phyloP scores from a whole-genome alignment of 2,329 filamentous ascomycete genomes.

The Phialophora expanda region DNA sequence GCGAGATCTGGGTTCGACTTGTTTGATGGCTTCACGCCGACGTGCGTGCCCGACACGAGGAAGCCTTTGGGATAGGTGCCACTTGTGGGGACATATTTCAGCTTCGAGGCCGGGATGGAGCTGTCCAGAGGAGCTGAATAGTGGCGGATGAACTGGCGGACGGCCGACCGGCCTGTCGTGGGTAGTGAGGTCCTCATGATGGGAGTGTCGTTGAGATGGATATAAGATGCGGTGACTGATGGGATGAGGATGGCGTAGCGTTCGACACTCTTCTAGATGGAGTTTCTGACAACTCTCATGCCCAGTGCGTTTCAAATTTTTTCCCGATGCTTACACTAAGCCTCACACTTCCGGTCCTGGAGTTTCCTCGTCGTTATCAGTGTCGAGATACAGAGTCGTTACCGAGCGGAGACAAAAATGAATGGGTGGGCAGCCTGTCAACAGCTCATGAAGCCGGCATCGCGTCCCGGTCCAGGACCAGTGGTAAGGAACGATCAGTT shows the following conservation, averaged over 20 bases:
- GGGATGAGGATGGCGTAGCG: background rate
- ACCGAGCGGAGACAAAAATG: background rate
- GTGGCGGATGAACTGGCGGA: constrained; percentile 31
- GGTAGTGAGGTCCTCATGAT: constrained; percentile 24
- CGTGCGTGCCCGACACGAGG: constrained; percentile 81
- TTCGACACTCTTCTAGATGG: background rate
- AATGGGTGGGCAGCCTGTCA: background rate
- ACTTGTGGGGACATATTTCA: constrained; percentile 83
- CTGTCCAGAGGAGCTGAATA: constrained; percentile 55
- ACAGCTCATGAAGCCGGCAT: background rate
- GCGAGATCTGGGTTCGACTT: constrained; percentile 90
- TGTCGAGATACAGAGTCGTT: background rate
- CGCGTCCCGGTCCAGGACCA: background rate
- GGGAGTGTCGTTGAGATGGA: background rate
- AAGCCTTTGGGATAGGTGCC: constrained; percentile 93
- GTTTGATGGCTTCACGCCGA: constrained; percentile 92
- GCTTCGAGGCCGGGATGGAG: constrained; percentile 75
- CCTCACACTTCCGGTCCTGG: background rate
- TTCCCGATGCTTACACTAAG: background rate
- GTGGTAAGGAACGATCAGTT: too few species aligned
- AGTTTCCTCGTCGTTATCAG: background rate
- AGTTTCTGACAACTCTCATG: background rate
- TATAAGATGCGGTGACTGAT: background rate
- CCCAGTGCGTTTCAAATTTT: background rate
- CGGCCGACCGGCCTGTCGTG: constrained; percentile 22